Evolutionary conservation across 768 basidiomycete species (phyloP).

Genomic region (Naganishia onofrii): DNA sequence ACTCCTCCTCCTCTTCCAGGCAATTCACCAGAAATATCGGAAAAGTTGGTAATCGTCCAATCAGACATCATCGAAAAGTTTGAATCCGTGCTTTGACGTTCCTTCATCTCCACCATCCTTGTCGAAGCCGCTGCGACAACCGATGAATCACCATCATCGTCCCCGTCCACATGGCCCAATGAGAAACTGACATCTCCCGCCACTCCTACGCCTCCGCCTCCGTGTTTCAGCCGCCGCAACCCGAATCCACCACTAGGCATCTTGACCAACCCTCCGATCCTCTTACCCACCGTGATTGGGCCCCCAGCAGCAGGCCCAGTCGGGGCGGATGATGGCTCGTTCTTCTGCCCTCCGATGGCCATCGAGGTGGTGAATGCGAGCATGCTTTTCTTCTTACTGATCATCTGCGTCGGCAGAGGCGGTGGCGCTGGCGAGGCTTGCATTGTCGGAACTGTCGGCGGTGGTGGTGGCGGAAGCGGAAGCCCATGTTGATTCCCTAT

Average conservation of each 20-base stretch:
- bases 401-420: background rate
- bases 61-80: slow-evolving; percentile 22
- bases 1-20: no score
- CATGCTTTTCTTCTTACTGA: slow-evolving; percentile 15
- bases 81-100: slow-evolving; percentile 16
- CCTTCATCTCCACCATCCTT: background rate
- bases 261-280: background rate
- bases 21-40: slow-evolving; percentile 10
- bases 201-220: background rate
- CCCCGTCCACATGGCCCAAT: background rate
- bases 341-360: background rate
- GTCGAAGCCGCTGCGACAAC: background rate
- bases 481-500: background rate
- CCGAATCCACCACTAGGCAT: slow-evolving; percentile 3
- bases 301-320: no score
- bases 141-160: background rate
- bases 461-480: background rate
- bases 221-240: background rate
- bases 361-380: background rate
- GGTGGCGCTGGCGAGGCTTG: background rate
- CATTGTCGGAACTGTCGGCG: no score
- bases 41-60: slow-evolving; percentile 22
- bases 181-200: background rate
- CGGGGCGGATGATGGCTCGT: background rate
- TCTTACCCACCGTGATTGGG: background rate